phyloP scores from a whole-genome alignment of 148 eudicot species.

The Cornus suecica region DNA sequence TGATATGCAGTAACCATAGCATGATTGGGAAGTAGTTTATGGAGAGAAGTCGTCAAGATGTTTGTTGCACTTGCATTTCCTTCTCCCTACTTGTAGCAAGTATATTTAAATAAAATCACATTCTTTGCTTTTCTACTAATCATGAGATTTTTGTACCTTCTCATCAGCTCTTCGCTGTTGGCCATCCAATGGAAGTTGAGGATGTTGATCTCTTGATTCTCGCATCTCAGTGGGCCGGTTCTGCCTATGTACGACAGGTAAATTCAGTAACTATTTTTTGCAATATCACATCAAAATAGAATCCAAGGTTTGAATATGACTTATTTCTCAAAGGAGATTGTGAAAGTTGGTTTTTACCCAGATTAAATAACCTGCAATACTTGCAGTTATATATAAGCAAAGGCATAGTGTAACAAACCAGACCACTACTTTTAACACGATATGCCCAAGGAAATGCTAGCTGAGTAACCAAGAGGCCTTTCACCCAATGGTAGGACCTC shows the following conservation, averaged over 20 bases:
- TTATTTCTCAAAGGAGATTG: background rate
- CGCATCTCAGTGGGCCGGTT: conserved; percentile 67
- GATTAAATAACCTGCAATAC: too few relatives aligned
- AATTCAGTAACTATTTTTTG: conserved; percentile 2
- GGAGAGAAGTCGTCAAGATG: background rate
- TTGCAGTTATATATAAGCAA: too few relatives aligned
- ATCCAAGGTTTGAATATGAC: background rate
- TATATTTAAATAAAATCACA: background rate
- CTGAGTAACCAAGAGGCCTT: too few relatives aligned
- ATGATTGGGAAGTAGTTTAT: background rate
- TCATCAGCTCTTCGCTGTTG: conserved; percentile 43
- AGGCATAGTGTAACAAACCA: too few relatives aligned
- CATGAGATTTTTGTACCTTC: background rate
- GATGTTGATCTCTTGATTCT: conserved; percentile 62
- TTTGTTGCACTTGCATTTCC: background rate
- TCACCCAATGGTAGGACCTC: too few relatives aligned
- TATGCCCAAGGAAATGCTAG: background rate
- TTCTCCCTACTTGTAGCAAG: background rate
- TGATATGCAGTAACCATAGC: background rate
- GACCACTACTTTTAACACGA: too few relatives aligned
- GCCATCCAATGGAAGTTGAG: conserved; percentile 48
- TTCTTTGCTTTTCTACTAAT: background rate
- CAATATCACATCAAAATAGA: background rate
- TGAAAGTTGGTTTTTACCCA: background rate
- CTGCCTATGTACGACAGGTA: conserved; percentile 61